phyloP scores from a whole-genome alignment of 768 basidiomycete species.

The Vishniacozyma victoriae region DNA sequence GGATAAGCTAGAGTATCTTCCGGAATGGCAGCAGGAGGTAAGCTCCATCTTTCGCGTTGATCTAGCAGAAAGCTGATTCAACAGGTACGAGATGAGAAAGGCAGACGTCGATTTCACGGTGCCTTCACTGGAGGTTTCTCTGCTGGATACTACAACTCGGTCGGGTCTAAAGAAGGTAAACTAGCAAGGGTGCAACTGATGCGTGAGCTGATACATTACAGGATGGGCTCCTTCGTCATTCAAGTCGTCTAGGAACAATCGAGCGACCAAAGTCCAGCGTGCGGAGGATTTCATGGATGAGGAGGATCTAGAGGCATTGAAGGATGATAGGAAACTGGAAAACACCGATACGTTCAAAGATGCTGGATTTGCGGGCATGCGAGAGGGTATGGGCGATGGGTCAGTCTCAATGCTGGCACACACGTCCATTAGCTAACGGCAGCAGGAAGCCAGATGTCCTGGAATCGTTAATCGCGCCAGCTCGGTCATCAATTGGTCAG shows the following conservation, averaged over 20 bases:
- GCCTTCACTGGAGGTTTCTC: slow-evolving; percentile 98
- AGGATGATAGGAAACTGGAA: slow-evolving; percentile 66
- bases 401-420: neutral
- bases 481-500: slow-evolving; percentile 74
- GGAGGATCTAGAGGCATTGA: slow-evolving; percentile 80
- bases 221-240: slow-evolving; percentile 95
- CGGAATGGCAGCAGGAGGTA: slow-evolving; percentile 96
- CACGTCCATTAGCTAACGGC: slow-evolving; percentile 51
- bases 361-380: slow-evolving; percentile 59
- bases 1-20: slow-evolving; percentile 90
- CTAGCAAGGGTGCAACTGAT: neutral
- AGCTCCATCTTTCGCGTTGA: slow-evolving; percentile 35
- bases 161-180: slow-evolving; percentile 89
- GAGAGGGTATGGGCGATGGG: slow-evolving; percentile 48
- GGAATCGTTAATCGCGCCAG: slow-evolving; percentile 61
- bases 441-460: slow-evolving; percentile 46
- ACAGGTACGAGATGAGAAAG: slow-evolving; percentile 87
- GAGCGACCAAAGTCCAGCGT: slow-evolving; percentile 50
- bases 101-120: slow-evolving; percentile 85
- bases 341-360: slow-evolving; percentile 65
- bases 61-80: slow-evolving; percentile 1
- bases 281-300: slow-evolving; percentile 98
- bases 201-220: slow-evolving; percentile 39
- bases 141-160: slow-evolving; percentile 93
- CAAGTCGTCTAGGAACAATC: slow-evolving; percentile 74